Evolutionary conservation across 768 basidiomycete genomes (phyloP), one percentile per base, ranked within the genome.

Genomic region (Russula griseocarnosa): DNA sequence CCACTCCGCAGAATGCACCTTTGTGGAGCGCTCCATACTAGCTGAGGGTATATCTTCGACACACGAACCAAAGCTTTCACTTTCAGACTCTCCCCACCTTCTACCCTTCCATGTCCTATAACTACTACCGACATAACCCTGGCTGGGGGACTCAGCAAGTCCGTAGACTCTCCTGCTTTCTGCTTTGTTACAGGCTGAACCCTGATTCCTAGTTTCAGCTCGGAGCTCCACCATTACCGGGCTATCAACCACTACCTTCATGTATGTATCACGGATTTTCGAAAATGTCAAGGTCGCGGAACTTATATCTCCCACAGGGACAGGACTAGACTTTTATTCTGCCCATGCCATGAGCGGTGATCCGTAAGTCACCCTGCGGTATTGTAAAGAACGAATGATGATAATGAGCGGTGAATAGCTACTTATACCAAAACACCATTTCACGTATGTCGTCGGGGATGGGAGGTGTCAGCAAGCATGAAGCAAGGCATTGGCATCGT

Each of bases 401-500:
- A 22, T 55, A 47, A 60, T 42, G n/a, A 13, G 36, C 22, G 32
- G 46, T 53, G 55, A 28, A 24, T 62, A 79, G 77, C 22, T 55
- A 67, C 6, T 62, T 79, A 9, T 81, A 75, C 70, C 72, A 79
- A 58, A 73, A 74, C 49, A 72, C 73, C 69, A 67, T 79, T 71
- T 73, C 67, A 51, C 72, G 72, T 57, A 66, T 74, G 56, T 66
- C 28, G 65, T 69, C 61, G 18, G 56, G 62, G 30, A 65, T 64
- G 7, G 47, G 64, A 6, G 84, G 85, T 47, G 79, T 84, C 22
- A 83, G 83, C 28, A 72, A 79, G 24, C 73, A 83, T 62, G 87
- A 89, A 70, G 88, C 89, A 2, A 76, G 77, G 34, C 78, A 82
- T 62, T 88, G 82, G 82, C 87, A 91, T 73, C 77, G 79, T 56